Conservation (phyloP, 2,329 filamentous ascomycete genomes). For the Fusarium brevicatenulatum region DNA sequence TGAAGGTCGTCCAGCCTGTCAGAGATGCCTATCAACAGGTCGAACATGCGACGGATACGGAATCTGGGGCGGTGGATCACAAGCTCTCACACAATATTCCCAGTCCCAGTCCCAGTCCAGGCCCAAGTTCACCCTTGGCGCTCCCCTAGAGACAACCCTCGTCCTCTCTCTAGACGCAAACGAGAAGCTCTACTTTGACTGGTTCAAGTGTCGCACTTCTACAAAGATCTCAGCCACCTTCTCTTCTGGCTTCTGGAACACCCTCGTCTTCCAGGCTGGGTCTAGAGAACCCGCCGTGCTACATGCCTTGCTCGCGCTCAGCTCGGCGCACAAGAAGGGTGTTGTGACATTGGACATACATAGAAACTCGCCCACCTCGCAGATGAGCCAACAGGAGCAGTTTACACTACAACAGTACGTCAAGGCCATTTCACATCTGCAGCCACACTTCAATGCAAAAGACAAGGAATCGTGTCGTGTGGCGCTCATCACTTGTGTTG, state of each 20-base stretch:
- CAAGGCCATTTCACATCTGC: conserved; percentile 51
- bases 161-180: neutral
- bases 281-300: conserved; percentile 52
- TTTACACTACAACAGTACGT: conserved; percentile 49
- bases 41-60: conserved; percentile 34
- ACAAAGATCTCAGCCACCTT: conserved; percentile 52
- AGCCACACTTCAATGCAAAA: conserved; percentile 46
- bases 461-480: conserved; percentile 48
- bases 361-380: neutral
- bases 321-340: conserved; percentile 47
- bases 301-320: conserved; percentile 54
- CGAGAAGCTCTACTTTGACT: conserved; percentile 36
- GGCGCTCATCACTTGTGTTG: conserved; percentile 48
- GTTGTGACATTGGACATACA: conserved; percentile 4
- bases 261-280: conserved; percentile 51
- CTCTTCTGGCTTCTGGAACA: conserved; percentile 51
- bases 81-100: neutral
- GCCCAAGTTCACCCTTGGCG: neutral
- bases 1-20: conserved; percentile 30
- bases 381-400: conserved; percentile 27
- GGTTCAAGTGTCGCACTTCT: conserved; percentile 51
- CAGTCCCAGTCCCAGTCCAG: neutral
- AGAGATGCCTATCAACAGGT: conserved; percentile 32
- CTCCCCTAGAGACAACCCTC: conserved; percentile 5
- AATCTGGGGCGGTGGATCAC: conserved; percentile 35